Conservation (phyloP, 148 eudicot genomes). For the Rhododendron molle region DNA sequence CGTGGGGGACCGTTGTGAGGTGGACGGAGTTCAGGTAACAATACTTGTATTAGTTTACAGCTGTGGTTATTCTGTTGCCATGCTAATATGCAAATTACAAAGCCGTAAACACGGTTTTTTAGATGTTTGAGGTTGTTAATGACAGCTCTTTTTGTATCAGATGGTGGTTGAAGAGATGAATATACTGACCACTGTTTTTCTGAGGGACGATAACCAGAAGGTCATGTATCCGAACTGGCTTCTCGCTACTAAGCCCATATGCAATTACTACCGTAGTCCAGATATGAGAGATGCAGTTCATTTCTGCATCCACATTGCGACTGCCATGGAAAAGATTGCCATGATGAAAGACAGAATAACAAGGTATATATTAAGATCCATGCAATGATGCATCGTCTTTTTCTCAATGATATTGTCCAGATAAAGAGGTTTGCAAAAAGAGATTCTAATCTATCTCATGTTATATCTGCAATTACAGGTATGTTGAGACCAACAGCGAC, state of each 20-base stretch:
- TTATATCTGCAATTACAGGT: constrained; percentile 29
- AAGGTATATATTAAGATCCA: constrained; percentile 24
- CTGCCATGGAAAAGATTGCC: constrained; percentile 62
- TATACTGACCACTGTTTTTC: constrained; percentile 65
- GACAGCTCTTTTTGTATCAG: constrained; percentile 23
- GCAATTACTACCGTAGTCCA: constrained; percentile 78
- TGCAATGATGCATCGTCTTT: neutral
- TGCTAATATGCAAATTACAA: too few relatives aligned
- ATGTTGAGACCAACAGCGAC: constrained; percentile 51
- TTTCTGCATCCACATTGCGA: constrained; percentile 65
- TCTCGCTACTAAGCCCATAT: constrained; percentile 65
- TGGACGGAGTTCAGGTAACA: constrained; percentile 68
- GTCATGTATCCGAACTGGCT: constrained; percentile 73
- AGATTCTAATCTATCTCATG: neutral
- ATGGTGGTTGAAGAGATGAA: constrained; percentile 93
- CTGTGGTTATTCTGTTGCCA: too few relatives aligned
- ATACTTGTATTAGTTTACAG: too few relatives aligned
- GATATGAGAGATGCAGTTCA: constrained; percentile 82
- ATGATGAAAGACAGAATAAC: constrained; percentile 69
- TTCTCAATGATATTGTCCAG: neutral
- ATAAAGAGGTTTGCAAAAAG: neutral
- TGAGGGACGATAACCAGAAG: constrained; percentile 71
- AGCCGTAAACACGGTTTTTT: neutral
- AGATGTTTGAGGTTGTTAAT: neutral
- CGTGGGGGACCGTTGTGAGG: constrained; percentile 62